Evolutionary conservation across 1,284 basidiomycete genomes (phyloP), one percentile per base, ranked within the genome.

Genomic region (Ustilago hordei): DNA sequence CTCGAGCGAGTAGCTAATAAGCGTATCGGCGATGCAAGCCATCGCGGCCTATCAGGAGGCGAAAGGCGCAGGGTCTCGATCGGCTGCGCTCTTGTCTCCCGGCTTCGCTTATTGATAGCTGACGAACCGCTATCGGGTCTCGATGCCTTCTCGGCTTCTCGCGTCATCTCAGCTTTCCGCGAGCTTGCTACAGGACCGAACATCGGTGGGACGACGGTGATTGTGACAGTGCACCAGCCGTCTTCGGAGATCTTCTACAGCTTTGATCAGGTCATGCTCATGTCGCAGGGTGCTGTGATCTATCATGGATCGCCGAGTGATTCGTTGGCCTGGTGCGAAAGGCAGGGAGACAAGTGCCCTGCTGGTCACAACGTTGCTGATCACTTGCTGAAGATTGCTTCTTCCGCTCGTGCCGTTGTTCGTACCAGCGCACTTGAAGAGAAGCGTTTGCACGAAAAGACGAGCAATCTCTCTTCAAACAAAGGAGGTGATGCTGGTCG

Each of bases 221-320:
- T 83, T 17, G 63, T 80, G 15, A 81, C 81, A 3, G 60, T 83
- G 2, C 81, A 83, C 56, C 81, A 83, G 66, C 81, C 81, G 3
- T 79, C 75, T 13, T 80, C 75, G 1, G 65, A 80, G 55, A 79
- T 83, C 64, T 83, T 73, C 43, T 60, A 77, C 53, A 64, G 67
- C 61, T 77, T 80, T 50, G 75, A 81, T 54, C 56, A 75, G 35
- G 36, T 74, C 23, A 70, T 83, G 57, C 66, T 83, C 58, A 67
- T 83, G 60, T 70, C 78, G 12, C 69, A 63, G 34, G 80, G 81
- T 8, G 43, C 59, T 8, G 64, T 69, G 15, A 45, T 83, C 19
- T 83, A 72, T 56, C 72, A 80, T 32, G 81, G 81, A 17, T 47
- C 70, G n/a, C 81, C 81, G 0, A 47, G 47, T 4, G 73, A 78